Base-by-base conservation (phyloP, 169 alveolate genomes). In the Plasmodium berghei region DNA sequence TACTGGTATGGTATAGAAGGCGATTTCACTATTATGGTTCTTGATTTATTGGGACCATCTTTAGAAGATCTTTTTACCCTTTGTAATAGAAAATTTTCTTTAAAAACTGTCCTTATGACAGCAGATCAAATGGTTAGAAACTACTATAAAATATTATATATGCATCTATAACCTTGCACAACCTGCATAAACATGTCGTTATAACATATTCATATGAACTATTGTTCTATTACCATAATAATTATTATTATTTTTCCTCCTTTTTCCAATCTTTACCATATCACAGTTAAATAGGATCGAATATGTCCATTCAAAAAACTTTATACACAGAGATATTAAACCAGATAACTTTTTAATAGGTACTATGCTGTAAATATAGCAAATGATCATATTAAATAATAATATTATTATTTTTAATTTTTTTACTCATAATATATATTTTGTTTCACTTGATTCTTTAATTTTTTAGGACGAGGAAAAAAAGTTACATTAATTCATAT, bases 1-100 rank as follows among this genome's bases (percentile, higher is more conserved):
- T 98, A 98, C 90, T 97, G 99, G 99, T 98, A 97, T 89, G 99
- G 99, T 28, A 96, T 97, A 40, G 99, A 98, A 94, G 99, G 99
- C 14, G 99, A 98, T 93, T 98, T 96, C 96, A 98, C 98, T 88
- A 98, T 97, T 56, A 96, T 98, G 98, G 98, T 98, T 63, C 95
- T 98, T 92, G 99, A 98, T 87, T 93, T 98, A n/a, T 93, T 98
- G 48, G 99, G 99, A 24, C 99, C 99, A 18, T 97, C 99, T 10
- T 95, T 98, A 49, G 99, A 98, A 94, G 99, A 98, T 85, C 88
- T 98, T 55, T 98, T 98, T 90, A 96, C 97, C 89, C 95, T 96
- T 64, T 98, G 99, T 93, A 97, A 97, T 73, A 87, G 99, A 67
- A 97, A 97, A 85, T 96, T 98, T 88, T 94, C 99, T 42, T 93